Evolutionary conservation across 257 asterid genomes (phyloP), one percentile per base, ranked within the genome.

Genomic region (Sherardia arvensis): DNA sequence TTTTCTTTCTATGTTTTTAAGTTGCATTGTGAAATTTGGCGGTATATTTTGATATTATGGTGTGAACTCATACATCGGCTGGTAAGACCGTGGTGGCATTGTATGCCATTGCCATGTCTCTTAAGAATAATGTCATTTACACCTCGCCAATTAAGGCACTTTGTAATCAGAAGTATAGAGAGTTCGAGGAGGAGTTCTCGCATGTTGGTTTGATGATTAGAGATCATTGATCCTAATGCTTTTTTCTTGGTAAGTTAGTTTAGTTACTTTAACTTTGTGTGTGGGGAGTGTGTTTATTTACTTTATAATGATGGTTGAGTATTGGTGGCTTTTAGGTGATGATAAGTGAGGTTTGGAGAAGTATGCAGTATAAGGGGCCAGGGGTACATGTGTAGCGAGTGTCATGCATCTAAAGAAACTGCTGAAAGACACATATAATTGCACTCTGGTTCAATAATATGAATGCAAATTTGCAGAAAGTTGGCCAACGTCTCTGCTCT

Each of bases 201-300:
- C 97, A 93, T 71, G 99, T 93, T 65, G 97, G 99, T 45, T 77
- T 93, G 84, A 90, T 93, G 99, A 93, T 97, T 28, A 97, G 99
- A 61, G 99, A 93, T 84, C 43, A 90, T 93, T 61, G 95, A 93
- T 70, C 97, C 97, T 29, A 83, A 80, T 75, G 95, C 99, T 49
- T 90, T 97, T 74, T 90, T 96, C 85, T 80, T 93, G 97, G 99
- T 93, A 81, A 73, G 88, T 80, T 61, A 62, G 32, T 38, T 30
- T 71, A 17, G 33, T 30, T 32, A 4, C 40, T 63, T 6, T 22
- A 3, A 62, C 20, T 43, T 5, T 43, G 47, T 38, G 47, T 36
- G 47, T 38, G 47, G 47, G 10, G 47, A 9, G 15, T 36, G 45
- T n/a, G 45, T 36, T 1, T 49, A 1, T 3, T 53, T 7, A 0